A percentile compares a stretch with the other conserved stretches of the same genome.
These are phyloP conservation scores for Hanseniaspora lindneri DNA, from an alignment of 805 yeast genomes.

Conservation along the genomic window DNA sequence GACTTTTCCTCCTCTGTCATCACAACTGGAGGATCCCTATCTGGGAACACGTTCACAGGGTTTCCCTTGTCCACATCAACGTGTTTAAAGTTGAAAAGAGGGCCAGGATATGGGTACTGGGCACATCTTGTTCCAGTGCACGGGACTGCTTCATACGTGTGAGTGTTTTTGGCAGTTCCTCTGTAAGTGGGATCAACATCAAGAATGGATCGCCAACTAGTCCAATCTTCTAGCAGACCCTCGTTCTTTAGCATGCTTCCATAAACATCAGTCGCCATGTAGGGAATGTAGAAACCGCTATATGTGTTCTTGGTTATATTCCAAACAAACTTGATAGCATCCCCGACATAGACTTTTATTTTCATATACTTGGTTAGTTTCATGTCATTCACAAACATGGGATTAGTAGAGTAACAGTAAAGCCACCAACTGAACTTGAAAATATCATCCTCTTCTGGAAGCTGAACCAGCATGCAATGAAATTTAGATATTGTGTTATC, in stretches of 20 bases:
- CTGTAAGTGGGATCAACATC: not conserved
- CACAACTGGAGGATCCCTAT: not conserved
- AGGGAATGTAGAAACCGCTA: conserved; percentile 42
- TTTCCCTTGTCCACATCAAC: not conserved
- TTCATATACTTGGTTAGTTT: conserved; percentile 53
- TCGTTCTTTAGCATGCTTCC: conserved; percentile 45
- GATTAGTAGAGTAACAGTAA: conserved; percentile 67
- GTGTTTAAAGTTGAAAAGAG: not conserved
- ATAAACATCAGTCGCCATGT: conserved; percentile 45
- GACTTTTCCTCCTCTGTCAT: conserved; percentile 8
- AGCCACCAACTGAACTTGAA: conserved; percentile 62
- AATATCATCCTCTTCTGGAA: conserved; percentile 41
- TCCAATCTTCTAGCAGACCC: not conserved
- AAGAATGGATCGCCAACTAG: not conserved
- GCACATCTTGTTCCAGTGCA: too few species aligned
- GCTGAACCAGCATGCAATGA: conserved; percentile 60
- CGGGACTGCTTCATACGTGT: too few species aligned
- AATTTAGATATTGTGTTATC: conserved; percentile 74
- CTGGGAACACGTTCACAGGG: not conserved
- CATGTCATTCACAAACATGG: conserved; percentile 55
- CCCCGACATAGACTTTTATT: conserved; percentile 50
- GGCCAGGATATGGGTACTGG: too few species aligned
- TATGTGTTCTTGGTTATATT: conserved; percentile 45
- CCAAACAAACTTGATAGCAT: conserved; percentile 50
- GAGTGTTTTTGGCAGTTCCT: not conserved